Percentiles rank a stretch among this genome's conserved stretches.
Evolutionary conservation across 441 rosid genomes (phyloP).

Genomic region (Euphorbia schlechtendalii): DNA sequence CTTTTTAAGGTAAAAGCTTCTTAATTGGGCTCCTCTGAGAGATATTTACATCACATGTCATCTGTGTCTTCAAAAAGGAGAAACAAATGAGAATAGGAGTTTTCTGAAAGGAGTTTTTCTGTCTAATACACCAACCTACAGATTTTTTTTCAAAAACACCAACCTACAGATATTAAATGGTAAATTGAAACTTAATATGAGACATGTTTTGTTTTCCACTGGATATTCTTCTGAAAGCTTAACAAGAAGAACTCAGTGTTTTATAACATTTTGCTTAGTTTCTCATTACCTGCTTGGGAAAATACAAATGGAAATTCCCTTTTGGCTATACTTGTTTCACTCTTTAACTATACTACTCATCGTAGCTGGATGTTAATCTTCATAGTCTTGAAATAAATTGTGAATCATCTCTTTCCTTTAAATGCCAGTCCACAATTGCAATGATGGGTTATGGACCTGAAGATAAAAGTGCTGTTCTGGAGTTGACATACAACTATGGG

Average conservation of each 20-base stretch:
- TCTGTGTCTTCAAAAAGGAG: neutral
- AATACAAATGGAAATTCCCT: neutral
- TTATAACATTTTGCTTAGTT: too few species aligned
- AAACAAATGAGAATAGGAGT: neutral
- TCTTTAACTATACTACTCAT: neutral
- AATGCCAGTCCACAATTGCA: conserved; percentile 60
- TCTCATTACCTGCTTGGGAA: too few species aligned
- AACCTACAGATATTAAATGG: too few species aligned
- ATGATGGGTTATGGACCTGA: conserved; percentile 98
- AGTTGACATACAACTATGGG: conserved; percentile 89
- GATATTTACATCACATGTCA: neutral
- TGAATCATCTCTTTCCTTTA: too few species aligned
- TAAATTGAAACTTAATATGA: too few species aligned
- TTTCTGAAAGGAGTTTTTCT: too few species aligned
- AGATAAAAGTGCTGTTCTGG: conserved; percentile 74
- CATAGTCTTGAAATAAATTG: too few species aligned
- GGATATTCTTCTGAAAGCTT: too few species aligned
- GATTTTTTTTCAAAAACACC: too few species aligned
- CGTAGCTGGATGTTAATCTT: neutral
- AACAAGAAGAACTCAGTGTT: too few species aligned
- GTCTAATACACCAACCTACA: too few species aligned
- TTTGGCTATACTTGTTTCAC: neutral
- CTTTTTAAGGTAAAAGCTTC: neutral
- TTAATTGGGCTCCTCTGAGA: neutral
- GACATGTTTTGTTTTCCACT: too few species aligned